Percentiles rank a stretch among this genome's conserved stretches.
These are phyloP conservation scores for Brassica balearica DNA, from an alignment of 441 rosid species.

Conservation along the genomic window DNA sequence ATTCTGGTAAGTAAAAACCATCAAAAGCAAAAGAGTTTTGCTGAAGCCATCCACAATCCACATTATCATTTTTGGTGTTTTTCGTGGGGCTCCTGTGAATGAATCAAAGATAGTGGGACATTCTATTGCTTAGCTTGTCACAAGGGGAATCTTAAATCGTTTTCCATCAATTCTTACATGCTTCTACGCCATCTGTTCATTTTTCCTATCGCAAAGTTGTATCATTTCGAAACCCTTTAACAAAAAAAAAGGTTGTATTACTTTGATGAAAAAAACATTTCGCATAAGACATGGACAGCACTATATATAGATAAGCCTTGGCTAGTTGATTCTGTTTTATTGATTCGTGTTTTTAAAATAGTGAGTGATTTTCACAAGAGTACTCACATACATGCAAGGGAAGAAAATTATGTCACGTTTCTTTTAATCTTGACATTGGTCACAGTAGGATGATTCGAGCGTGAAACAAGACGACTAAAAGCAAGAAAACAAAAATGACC, in stretches of 20 bases:
- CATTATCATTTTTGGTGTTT: slow-evolving; percentile 12
- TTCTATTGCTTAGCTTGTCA: slow-evolving; percentile 49
- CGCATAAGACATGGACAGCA: slow-evolving; percentile 26
- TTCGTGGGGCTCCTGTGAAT: background rate
- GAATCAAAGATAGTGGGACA: slow-evolving; percentile 22
- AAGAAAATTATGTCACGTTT: background rate
- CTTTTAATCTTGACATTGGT: background rate
- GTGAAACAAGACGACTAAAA: background rate
- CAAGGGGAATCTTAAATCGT: slow-evolving; percentile 46
- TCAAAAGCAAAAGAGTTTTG: slow-evolving; percentile 20
- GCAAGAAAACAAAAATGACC: background rate
- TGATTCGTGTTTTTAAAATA: slow-evolving; percentile 8
- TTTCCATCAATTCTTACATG: slow-evolving; percentile 40
- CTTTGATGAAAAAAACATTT: background rate
- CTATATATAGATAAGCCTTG: slow-evolving; percentile 16
- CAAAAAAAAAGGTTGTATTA: background rate
- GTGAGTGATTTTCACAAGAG: background rate
- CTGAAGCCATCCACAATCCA: slow-evolving; percentile 1
- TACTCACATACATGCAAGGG: slow-evolving; percentile 28
- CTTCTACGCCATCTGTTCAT: slow-evolving; percentile 34
- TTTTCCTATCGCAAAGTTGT: slow-evolving; percentile 4
- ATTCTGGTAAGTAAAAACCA: background rate
- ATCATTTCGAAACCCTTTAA: background rate
- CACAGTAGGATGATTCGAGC: background rate
- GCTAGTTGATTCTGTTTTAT: slow-evolving; percentile 21